These are phyloP conservation scores for Inonotus hispidus DNA, from an alignment of 1,284 basidiomycete genomes.

Conservation along the genomic window DNA sequence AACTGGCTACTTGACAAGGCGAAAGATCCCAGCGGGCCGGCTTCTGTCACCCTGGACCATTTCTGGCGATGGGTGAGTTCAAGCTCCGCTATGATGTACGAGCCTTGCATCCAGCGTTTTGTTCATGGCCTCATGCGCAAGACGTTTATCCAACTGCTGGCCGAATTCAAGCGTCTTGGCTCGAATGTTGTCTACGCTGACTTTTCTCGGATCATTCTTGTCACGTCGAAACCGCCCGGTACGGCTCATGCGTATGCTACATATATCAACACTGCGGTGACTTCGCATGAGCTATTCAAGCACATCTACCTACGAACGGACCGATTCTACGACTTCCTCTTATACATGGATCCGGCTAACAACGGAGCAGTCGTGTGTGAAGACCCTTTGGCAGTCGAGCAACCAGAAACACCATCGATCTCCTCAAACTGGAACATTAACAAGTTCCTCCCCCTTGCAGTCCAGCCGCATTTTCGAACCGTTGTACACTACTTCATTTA, in stretches of 20 bases:
- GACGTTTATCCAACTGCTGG: constrained; percentile 93
- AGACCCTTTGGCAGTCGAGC: constrained; percentile 62
- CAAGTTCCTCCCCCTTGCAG: constrained; percentile 80
- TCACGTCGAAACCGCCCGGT: constrained; percentile 94
- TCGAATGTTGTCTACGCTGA: constrained; percentile 95
- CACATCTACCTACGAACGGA: constrained; percentile 87
- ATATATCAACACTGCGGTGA: constrained; percentile 91
- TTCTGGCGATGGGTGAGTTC: constrained; percentile 98
- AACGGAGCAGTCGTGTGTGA: constrained; percentile 87
- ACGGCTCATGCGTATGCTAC: constrained; percentile 94
- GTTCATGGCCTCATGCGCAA: constrained; percentile 96
- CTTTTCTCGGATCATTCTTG: constrained; percentile 84
- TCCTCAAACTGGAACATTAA: constrained; percentile 97
- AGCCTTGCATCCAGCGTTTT: constrained; percentile 92
- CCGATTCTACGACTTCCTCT: constrained; percentile 89
- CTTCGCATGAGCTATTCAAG: constrained; percentile 93
- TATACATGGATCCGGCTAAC: constrained; percentile 97
- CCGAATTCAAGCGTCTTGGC: constrained; percentile 94
- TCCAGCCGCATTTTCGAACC: constrained; percentile 76
- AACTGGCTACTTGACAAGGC: constrained; percentile 91
- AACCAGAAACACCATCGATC: constrained; percentile 62
- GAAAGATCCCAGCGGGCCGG: constrained; percentile 56
- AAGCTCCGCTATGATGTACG: constrained; percentile 81
- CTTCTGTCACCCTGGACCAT: constrained; percentile 74
- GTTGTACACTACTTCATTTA: constrained; percentile 83